Base-by-base conservation (phyloP, 805 yeast species). In the Zygoascus tannicola region DNA sequence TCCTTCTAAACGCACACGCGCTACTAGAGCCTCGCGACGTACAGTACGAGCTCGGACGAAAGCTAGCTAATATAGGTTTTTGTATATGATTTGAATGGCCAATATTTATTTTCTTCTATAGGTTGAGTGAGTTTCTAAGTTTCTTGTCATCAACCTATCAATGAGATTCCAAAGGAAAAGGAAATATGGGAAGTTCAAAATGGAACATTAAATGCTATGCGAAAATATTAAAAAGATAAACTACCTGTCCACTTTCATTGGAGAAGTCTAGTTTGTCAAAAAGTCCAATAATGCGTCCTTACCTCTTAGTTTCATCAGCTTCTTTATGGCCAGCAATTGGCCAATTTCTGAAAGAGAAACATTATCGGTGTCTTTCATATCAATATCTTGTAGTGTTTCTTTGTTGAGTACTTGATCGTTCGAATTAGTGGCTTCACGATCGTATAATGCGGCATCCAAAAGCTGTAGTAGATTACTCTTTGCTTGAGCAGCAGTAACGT, bases 271-370 rank as follows among this genome's bases (percentile, higher is more conserved):
- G 10, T 18, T 21, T 10, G 41, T 44, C 45, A 86, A 67, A 57
- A 85, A 81, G 36, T 73, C 61, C 50, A 85, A 41, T 36, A 87
- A 60, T 39, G 74, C 72, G 3, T 78, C 85, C 51, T 74, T 73
- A 1, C 95, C 95, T 59, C 83, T 87, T 35, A 74, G 48, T 50
- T 75, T 71, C 60, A 88, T 71, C 41, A 88, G 63, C 52, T 68
- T 65, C 54, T 76, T 80, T 36, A 87, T 73, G 20, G 75, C 65
- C 32, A 67, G 48, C 22, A 84, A 65, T 41, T 79, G 79, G 15
- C 30, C 28, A n/a, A 28, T 12, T 21, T 37, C 40, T 10, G 19
- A 16, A 3, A 21, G 20, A 15, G n/a, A 16, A 3, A 37, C 8
- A 3, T 22, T 21, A 10, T 22, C 26, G 35, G 47, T 40, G n/a